These are phyloP conservation scores for Aspergillus carlsbadensis DNA, from an alignment of 495 filamentous ascomycete species.

Conservation along the genomic window DNA sequence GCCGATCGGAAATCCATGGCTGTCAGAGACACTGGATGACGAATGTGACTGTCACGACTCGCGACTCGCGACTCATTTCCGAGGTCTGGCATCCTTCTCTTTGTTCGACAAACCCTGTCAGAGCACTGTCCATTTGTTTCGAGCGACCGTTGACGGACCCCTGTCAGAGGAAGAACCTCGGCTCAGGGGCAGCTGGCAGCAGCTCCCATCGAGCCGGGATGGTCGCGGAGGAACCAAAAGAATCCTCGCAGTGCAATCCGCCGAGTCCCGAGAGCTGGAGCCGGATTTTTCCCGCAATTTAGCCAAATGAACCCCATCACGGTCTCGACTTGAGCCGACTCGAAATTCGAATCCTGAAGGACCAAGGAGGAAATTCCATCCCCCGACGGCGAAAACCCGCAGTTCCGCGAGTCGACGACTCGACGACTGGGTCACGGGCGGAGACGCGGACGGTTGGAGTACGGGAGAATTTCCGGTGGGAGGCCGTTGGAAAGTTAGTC, in stretches of 20 bases:
- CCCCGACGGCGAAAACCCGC: neutral
- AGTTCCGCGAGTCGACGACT: neutral
- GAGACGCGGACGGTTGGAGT: conserved; percentile 5
- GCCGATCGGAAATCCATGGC: neutral
- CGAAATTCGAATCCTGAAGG: no score
- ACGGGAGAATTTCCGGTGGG: conserved; percentile 6
- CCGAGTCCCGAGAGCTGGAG: neutral
- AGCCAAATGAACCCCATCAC: neutral
- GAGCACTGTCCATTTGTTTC: no score
- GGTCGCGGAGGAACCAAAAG: no score
- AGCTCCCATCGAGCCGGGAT: no score
- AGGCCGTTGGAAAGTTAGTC: conserved; percentile 6
- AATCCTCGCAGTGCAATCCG: neutral
- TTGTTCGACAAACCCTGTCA: no score
- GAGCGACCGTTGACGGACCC: no score
- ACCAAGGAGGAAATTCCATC: neutral
- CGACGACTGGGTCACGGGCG: neutral
- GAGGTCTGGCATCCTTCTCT: no score
- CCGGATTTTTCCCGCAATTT: neutral
- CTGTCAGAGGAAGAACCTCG: no score
- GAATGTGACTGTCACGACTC: no score
- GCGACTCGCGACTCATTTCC: no score
- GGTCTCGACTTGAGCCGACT: neutral
- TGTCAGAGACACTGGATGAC: no score
- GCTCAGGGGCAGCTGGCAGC: no score